Percentiles rank a stretch among this genome's conserved stretches.
These are phyloP conservation scores for Raffaelea ambrosiae DNA, from an alignment of 2,329 filamentous ascomycete genomes.

Conservation along the genomic window DNA sequence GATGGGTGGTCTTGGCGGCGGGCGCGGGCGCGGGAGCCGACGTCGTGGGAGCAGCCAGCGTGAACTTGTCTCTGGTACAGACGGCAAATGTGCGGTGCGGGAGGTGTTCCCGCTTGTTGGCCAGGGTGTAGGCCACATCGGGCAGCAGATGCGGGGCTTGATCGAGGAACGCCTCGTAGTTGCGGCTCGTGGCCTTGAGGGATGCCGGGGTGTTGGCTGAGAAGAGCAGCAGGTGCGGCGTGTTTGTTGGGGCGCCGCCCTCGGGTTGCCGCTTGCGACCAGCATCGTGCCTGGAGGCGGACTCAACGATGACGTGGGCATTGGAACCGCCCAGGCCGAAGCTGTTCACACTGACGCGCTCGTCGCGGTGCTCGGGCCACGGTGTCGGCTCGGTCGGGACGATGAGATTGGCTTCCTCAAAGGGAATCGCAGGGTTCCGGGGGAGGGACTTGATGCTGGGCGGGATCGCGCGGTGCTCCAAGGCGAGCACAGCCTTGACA, in stretches of 20 bases:
- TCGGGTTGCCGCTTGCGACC: neutral
- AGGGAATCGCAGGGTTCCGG: slow-evolving; percentile 18
- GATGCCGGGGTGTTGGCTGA: slow-evolving; percentile 3
- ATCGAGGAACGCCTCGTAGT: neutral
- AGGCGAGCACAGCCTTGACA: slow-evolving; percentile 17
- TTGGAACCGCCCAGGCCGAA: slow-evolving; percentile 23
- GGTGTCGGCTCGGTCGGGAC: slow-evolving; percentile 14
- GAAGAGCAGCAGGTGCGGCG: neutral
- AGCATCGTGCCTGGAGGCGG: no score
- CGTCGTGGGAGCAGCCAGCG: neutral
- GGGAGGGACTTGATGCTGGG: slow-evolving; percentile 15
- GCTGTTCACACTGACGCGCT: slow-evolving; percentile 18
- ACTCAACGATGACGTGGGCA: slow-evolving; percentile 20
- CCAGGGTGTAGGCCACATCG: slow-evolving; percentile 14
- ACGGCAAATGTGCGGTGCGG: neutral
- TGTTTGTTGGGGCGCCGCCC: neutral
- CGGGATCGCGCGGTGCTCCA: slow-evolving; percentile 18
- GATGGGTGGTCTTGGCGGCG: neutral
- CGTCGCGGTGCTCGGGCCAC: slow-evolving; percentile 15
- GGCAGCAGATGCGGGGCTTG: neutral
- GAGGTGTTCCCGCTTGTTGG: slow-evolving; percentile 8
- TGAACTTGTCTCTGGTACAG: neutral
- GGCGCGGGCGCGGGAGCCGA: neutral
- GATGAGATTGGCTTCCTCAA: slow-evolving; percentile 18
- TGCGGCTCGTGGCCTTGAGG: neutral